Conservation (phyloP, 148 eudicot species). For the Rhododendron henanense region DNA sequence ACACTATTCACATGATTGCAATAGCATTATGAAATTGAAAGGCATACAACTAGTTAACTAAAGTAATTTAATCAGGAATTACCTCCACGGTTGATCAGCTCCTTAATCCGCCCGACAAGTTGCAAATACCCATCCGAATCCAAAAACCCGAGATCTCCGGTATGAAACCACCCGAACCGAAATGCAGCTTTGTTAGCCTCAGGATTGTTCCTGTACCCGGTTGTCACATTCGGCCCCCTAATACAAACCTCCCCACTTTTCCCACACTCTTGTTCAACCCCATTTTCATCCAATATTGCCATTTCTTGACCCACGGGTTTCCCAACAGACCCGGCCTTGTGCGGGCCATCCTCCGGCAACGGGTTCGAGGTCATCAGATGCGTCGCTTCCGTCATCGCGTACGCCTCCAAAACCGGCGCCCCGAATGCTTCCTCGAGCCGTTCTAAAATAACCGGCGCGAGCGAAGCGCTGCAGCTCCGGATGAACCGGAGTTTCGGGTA, state of each 20-base stretch:
- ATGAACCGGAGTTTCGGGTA: conserved; percentile 88
- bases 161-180: conserved; percentile 89
- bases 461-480: conserved; percentile 82
- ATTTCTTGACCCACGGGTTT: conserved; percentile 84
- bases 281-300: conserved; percentile 73
- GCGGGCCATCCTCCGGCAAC: conserved; percentile 69
- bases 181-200: conserved; percentile 82
- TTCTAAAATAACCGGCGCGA: conserved; percentile 62
- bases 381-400: conserved; percentile 94
- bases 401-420: conserved; percentile 94
- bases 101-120: conserved; percentile 93
- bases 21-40: not conserved
- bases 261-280: conserved; percentile 46
- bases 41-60: not conserved
- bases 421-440: conserved; percentile 77
- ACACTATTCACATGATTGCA: not conserved
- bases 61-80: conserved; percentile 3
- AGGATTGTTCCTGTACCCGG: conserved; percentile 85
- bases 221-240: conserved; percentile 83
- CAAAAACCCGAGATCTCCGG: conserved; percentile 81
- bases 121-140: conserved; percentile 87
- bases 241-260: conserved; percentile 85
- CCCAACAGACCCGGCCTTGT: conserved; percentile 78
- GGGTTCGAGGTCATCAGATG: conserved; percentile 92
- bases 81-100: conserved; percentile 99